These are phyloP conservation scores for Pestalotiopsis sp. DNA, from an alignment of 2,329 filamentous ascomycete species.

Conservation along the genomic window DNA sequence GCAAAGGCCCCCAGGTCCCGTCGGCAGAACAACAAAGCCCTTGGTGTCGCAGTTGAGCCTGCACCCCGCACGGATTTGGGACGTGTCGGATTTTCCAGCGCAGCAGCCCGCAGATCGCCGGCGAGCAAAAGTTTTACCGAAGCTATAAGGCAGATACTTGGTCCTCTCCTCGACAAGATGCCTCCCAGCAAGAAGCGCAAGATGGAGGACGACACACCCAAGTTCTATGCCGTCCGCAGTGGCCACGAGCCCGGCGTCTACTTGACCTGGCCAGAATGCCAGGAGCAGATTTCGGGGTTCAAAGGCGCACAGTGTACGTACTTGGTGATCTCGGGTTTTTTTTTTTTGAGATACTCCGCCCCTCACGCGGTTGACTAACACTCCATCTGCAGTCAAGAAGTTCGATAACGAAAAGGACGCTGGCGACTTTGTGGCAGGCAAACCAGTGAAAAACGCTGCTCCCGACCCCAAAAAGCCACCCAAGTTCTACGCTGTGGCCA, in stretches of 20 bases:
- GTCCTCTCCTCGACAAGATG: slow-evolving; percentile 10
- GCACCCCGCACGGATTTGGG: slow-evolving; percentile 3
- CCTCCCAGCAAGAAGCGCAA: slow-evolving; percentile 48
- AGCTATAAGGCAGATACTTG: not conserved
- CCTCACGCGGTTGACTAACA: not conserved
- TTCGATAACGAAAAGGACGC: slow-evolving; percentile 76
- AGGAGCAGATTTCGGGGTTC: slow-evolving; percentile 62
- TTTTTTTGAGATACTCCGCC: not conserved
- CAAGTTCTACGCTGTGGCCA: slow-evolving; percentile 63
- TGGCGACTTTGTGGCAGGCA: slow-evolving; percentile 73
- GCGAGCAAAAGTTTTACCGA: not conserved
- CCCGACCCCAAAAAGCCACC: slow-evolving; percentile 41
- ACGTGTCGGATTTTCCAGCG: slow-evolving; percentile 5
- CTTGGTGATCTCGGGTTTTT: not conserved
- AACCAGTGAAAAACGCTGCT: slow-evolving; percentile 42
- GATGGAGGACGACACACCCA: slow-evolving; percentile 46
- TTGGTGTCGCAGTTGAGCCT: slow-evolving; percentile 1
- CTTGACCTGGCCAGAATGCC: slow-evolving; percentile 61
- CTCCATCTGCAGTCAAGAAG: slow-evolving; percentile 68
- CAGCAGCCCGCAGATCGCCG: not conserved
- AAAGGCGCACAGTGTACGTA: slow-evolving; percentile 69
- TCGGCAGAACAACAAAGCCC: slow-evolving; percentile 1
- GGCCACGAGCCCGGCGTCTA: slow-evolving; percentile 65
- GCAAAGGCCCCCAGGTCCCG: not conserved
- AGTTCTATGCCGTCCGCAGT: slow-evolving; percentile 65